Evolutionary conservation across 345 rosid species (phyloP).

Genomic region (Isatis tinctoria): DNA sequence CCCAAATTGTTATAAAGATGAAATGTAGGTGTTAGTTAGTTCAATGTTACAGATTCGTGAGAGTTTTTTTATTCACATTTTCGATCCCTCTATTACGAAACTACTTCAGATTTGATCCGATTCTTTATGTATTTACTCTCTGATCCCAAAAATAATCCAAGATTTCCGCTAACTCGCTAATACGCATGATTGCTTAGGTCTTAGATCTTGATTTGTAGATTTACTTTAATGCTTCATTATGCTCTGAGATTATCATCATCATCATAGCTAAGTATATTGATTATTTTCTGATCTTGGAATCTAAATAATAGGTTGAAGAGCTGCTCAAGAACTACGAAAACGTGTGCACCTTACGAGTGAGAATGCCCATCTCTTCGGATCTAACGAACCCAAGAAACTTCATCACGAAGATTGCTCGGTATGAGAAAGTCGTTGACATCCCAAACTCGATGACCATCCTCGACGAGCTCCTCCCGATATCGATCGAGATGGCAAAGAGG

Average conservation of each 20-base stretch:
- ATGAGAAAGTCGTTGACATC: conserved; percentile 80
- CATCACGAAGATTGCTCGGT: conserved; percentile 76
- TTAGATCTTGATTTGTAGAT: neutral
- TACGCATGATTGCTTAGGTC: neutral
- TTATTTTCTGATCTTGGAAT: neutral
- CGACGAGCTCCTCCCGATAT: conserved; percentile 83
- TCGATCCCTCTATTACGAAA: neutral
- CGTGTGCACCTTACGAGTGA: conserved; percentile 81
- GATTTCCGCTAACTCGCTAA: too few species aligned
- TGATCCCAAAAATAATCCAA: neutral
- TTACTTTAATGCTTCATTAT: neutral
- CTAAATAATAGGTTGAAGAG: conserved; percentile 53
- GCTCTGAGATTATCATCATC: neutral
- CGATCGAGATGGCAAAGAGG: conserved; percentile 93
- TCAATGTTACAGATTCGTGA: neutral
- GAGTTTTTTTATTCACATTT: neutral
- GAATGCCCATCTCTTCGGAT: conserved; percentile 91
- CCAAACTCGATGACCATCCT: conserved; percentile 94
- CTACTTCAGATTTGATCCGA: neutral
- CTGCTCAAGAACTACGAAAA: conserved; percentile 78
- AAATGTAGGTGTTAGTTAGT: neutral
- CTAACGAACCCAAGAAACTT: conserved; percentile 79
- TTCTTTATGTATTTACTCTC: neutral
- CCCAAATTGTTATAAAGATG: neutral
- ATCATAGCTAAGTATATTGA: neutral